Conservation (phyloP, 306 rosid species). For the Senna siamea region DNA sequence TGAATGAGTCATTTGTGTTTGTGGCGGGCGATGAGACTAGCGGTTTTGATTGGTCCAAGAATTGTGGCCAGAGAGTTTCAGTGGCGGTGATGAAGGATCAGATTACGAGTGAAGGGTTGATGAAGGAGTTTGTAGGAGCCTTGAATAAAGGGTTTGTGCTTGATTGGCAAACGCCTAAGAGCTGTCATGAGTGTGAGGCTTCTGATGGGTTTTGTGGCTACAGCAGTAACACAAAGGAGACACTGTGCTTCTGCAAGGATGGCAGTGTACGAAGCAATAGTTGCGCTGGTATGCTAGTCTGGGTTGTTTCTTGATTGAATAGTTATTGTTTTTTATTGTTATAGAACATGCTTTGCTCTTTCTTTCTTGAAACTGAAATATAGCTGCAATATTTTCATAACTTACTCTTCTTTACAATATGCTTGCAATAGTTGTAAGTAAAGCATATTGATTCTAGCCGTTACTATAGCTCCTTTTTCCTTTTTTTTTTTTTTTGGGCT, state of each 20-base stretch:
- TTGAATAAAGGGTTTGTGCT: slow-evolving; percentile 48
- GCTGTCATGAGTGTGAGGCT: slow-evolving; percentile 40
- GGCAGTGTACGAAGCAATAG: slow-evolving; percentile 28
- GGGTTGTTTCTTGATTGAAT: not conserved
- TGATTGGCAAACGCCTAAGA: slow-evolving; percentile 33
- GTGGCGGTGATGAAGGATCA: slow-evolving; percentile 47
- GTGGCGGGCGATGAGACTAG: slow-evolving; percentile 33
- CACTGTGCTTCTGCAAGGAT: slow-evolving; percentile 46
- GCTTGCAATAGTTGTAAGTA: too few relatives aligned
- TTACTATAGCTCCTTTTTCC: too few relatives aligned
- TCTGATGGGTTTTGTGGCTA: slow-evolving; percentile 46
- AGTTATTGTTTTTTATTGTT: not conserved
- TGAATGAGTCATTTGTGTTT: slow-evolving; percentile 43
- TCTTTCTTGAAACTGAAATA: not conserved
- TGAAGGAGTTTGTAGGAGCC: slow-evolving; percentile 39
- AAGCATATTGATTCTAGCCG: too few relatives aligned
- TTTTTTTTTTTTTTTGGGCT: too few relatives aligned
- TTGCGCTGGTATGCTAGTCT: slow-evolving; percentile 39
- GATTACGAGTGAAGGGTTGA: slow-evolving; percentile 33
- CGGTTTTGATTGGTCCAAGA: slow-evolving; percentile 41
- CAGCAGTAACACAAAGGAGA: slow-evolving; percentile 13
- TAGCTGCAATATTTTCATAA: too few relatives aligned
- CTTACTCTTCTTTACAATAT: too few relatives aligned
- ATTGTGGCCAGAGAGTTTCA: slow-evolving; percentile 28
- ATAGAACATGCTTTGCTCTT: not conserved